Evolutionary conservation across 176 grass and related monocot species (phyloP).

Genomic region (Aegilops sharonensis): DNA sequence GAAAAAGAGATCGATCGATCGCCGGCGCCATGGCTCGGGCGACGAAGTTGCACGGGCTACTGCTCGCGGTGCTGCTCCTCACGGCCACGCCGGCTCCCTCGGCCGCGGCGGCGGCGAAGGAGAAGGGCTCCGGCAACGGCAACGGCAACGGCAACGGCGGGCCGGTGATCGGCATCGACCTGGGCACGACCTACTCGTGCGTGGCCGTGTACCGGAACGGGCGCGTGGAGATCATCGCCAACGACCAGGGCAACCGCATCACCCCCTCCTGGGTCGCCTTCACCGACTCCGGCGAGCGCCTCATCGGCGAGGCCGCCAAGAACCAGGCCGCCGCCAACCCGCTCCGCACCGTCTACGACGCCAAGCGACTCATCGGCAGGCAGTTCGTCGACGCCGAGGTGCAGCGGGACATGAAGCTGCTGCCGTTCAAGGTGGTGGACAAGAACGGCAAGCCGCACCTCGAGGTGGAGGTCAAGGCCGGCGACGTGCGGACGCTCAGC

Average conservation of each 20-base stretch:
- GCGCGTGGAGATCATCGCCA: slow-evolving; percentile 85
- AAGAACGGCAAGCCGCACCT: slow-evolving; percentile 64
- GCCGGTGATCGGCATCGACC: slow-evolving; percentile 81
- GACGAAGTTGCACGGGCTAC: background rate
- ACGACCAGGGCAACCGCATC: slow-evolving; percentile 86
- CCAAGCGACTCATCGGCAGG: slow-evolving; percentile 64
- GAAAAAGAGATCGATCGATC: background rate
- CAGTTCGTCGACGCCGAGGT: slow-evolving; percentile 58
- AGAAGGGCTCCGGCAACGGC: background rate
- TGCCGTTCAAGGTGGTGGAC: slow-evolving; percentile 63
- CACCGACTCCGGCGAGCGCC: no score
- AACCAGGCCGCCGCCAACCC: slow-evolving; percentile 67
- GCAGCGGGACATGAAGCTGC: slow-evolving; percentile 67
- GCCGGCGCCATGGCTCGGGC: background rate
- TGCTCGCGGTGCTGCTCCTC: background rate
- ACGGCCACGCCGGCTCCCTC: background rate
- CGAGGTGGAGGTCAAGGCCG: slow-evolving; percentile 48
- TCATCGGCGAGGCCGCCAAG: slow-evolving; percentile 53
- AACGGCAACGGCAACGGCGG: slow-evolving; percentile 6
- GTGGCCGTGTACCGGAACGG: slow-evolving; percentile 77
- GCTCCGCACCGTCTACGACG: slow-evolving; percentile 60
- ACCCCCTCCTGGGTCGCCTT: slow-evolving; percentile 78
- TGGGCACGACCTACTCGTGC: slow-evolving; percentile 85
- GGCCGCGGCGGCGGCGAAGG: background rate
- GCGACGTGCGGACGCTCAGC: slow-evolving; percentile 60